Percentiles rank a stretch among this genome's conserved stretches.
phyloP scores from a whole-genome alignment of 768 basidiomycete genomes.

The Arthromyces matolae region DNA sequence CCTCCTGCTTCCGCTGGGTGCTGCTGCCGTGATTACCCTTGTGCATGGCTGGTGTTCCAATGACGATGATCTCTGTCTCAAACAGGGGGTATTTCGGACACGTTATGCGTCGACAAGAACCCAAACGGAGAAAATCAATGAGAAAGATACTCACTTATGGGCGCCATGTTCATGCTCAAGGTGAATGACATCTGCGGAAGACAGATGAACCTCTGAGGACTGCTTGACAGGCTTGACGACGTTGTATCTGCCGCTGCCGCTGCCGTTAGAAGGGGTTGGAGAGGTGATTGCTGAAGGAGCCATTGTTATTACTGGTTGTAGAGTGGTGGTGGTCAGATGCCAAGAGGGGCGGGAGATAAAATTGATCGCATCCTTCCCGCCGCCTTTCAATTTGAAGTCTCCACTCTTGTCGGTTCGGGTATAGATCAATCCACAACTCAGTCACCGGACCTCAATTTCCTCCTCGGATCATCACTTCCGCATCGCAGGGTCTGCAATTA shows the following conservation, averaged over 20 bases:
- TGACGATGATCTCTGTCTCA: conserved; percentile 19
- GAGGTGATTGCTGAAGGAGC: conserved; percentile 23
- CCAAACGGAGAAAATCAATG: conserved; percentile 10
- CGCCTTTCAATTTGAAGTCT: neutral
- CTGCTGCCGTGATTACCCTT: conserved; percentile 8
- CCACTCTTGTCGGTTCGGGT: no score
- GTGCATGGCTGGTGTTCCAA: conserved; percentile 6
- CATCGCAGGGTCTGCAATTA: no score
- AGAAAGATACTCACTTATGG: conserved; percentile 74
- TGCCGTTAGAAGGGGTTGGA: conserved; percentile 18
- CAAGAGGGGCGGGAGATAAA: conserved; percentile 10
- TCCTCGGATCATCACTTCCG: no score
- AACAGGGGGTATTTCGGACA: conserved; percentile 25
- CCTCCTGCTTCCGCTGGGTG: conserved; percentile 9
- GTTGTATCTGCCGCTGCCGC: conserved; percentile 19
- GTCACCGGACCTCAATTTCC: no score
- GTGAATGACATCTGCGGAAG: conserved; percentile 69
- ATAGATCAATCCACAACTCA: no score
- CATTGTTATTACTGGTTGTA: conserved; percentile 22
- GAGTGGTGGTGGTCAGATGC: conserved; percentile 11
- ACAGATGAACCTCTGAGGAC: conserved; percentile 28
- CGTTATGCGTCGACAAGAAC: conserved; percentile 26
- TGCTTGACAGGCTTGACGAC: conserved; percentile 13
- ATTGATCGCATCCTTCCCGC: conserved; percentile 6
- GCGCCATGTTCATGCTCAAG: conserved; percentile 82